Conservation (phyloP, 495 filamentous ascomycete genomes). For the Hyaloscypha finlandica region DNA sequence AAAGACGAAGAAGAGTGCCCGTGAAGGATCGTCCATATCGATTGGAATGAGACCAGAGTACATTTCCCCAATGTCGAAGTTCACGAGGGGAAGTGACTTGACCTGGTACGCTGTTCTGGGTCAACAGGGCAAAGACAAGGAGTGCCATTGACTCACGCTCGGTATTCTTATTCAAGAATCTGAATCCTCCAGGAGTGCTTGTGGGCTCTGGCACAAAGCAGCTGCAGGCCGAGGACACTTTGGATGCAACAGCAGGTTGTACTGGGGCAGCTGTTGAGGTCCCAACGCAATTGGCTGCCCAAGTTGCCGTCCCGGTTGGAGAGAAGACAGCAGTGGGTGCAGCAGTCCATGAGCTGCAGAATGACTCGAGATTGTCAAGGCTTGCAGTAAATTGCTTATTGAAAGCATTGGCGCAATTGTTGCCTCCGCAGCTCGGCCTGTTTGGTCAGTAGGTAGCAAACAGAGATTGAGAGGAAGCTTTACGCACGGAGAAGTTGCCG, state of each 20-base stretch:
- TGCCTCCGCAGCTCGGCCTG: slow-evolving; percentile 8
- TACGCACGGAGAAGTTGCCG: not conserved
- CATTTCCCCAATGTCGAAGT: slow-evolving; percentile 67
- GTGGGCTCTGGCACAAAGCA: slow-evolving; percentile 13
- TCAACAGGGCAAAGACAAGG: not conserved
- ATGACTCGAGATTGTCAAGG: slow-evolving; percentile 7
- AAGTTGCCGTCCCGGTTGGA: slow-evolving; percentile 4
- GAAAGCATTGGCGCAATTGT: slow-evolving; percentile 11
- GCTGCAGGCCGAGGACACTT: slow-evolving; percentile 7
- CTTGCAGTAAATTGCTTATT: slow-evolving; percentile 9
- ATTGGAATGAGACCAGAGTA: slow-evolving; percentile 66
- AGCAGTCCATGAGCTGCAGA: slow-evolving; percentile 11
- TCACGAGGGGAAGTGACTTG: slow-evolving; percentile 62
- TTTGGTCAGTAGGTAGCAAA: not conserved
- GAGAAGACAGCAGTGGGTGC: not conserved
- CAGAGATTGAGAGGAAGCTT: not conserved
- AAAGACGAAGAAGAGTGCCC: slow-evolving; percentile 63
- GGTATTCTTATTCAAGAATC: slow-evolving; percentile 12
- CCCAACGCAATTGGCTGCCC: slow-evolving; percentile 9
- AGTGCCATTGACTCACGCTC: slow-evolving; percentile 5
- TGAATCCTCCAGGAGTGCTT: not conserved
- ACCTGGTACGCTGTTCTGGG: slow-evolving; percentile 37
- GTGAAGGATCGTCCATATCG: slow-evolving; percentile 43
- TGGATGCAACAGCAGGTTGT: slow-evolving; percentile 6
- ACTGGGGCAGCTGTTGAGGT: slow-evolving; percentile 5